phyloP scores from a whole-genome alignment of 768 basidiomycete species.

The Cystofilobasidium bisporidii region DNA sequence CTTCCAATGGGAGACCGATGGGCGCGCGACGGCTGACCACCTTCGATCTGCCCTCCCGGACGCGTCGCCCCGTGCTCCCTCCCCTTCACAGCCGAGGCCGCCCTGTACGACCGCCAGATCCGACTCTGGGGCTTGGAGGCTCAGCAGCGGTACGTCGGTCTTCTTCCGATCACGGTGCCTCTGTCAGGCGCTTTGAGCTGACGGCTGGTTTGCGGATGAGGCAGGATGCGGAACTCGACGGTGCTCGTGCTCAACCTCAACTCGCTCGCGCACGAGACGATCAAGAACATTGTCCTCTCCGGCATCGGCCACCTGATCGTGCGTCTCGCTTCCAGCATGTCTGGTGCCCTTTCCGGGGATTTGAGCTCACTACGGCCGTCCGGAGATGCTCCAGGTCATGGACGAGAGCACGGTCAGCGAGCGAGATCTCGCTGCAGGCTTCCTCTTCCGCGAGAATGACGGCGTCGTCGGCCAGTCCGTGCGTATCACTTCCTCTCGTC shows the following conservation, averaged over 20 bases:
- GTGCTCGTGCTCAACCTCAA: slow-evolving; percentile 69
- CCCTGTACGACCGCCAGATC: slow-evolving; percentile 92
- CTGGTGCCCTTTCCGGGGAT: too few species aligned
- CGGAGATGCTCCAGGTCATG: slow-evolving; percentile 45
- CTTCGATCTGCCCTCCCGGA: not conserved
- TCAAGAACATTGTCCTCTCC: slow-evolving; percentile 95
- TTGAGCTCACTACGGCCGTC: not conserved
- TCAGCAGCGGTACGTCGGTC: slow-evolving; percentile 64
- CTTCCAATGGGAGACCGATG: too few species aligned
- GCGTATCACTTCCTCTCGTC: slow-evolving; percentile 24
- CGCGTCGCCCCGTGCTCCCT: not conserved
- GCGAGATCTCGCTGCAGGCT: slow-evolving; percentile 83
- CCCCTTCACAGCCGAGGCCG: slow-evolving; percentile 44
- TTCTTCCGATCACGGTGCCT: too few species aligned
- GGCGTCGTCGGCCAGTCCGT: slow-evolving; percentile 70
- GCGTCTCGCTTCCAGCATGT: not conserved
- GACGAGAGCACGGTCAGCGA: slow-evolving; percentile 65
- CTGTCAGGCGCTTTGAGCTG: too few species aligned
- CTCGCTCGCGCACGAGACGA: slow-evolving; percentile 81
- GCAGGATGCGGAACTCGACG: slow-evolving; percentile 89
- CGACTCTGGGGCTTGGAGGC: slow-evolving; percentile 97
- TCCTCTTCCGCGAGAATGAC: slow-evolving; percentile 88
- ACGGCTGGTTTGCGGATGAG: too few species aligned
- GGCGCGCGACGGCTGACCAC: not conserved
- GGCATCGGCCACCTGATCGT: slow-evolving; percentile 79